phyloP scores from a whole-genome alignment of 2,329 filamentous ascomycete genomes.

The Neofusicoccum laricinum region DNA sequence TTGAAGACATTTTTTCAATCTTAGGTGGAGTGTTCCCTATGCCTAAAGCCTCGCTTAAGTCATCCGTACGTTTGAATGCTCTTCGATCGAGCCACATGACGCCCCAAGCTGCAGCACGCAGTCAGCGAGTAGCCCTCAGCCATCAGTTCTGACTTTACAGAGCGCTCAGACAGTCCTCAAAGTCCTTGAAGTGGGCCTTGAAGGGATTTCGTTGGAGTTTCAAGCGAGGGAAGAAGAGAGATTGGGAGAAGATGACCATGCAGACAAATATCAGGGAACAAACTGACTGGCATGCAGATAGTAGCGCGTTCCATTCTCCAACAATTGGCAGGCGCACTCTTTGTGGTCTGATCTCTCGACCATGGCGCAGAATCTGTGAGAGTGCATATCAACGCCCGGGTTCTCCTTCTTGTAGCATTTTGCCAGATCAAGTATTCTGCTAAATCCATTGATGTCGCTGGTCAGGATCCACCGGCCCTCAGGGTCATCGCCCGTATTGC shows the following conservation, averaged over 20 bases:
- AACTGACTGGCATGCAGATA: conserved; percentile 14
- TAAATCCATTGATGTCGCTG: conserved; percentile 53
- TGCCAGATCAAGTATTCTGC: conserved; percentile 48
- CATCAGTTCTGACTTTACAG: too few species aligned
- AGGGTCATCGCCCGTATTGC: conserved; percentile 56
- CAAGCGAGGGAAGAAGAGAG: neutral
- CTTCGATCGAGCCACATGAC: conserved; percentile 37
- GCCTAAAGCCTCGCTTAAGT: neutral
- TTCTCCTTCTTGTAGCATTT: neutral
- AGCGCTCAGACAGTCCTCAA: too few species aligned
- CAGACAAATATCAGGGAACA: neutral
- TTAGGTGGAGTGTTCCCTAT: neutral
- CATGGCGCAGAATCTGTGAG: conserved; percentile 1
- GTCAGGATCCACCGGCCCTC: conserved; percentile 56
- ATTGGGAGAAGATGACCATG: neutral
- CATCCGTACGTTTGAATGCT: conserved; percentile 27
- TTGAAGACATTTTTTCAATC: neutral
- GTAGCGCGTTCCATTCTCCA: neutral
- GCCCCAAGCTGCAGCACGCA: conserved; percentile 24
- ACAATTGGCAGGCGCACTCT: neutral
- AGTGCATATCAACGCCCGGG: neutral
- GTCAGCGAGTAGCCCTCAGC: neutral
- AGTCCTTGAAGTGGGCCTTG: too few species aligned
- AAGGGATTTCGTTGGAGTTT: neutral
- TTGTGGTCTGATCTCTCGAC: neutral